A percentile compares a stretch with the other conserved stretches of the same genome.
Conservation (phyloP, 2,329 filamentous ascomycete species). For the Tolypocladium guangdongense region DNA sequence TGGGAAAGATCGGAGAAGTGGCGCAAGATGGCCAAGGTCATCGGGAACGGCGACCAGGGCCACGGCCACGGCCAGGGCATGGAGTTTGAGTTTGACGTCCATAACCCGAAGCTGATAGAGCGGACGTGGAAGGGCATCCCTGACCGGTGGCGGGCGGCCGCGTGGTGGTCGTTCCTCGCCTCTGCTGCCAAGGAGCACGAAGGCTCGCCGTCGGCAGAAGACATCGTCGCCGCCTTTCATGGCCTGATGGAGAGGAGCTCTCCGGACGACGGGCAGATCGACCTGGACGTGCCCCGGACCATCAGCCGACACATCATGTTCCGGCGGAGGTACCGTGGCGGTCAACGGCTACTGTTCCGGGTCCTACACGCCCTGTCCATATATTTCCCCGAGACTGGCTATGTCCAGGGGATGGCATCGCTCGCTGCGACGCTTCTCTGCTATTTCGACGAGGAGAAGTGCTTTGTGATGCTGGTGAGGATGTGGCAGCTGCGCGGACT, state of each 20-base stretch:
- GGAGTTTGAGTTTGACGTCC: slow-evolving; percentile 69
- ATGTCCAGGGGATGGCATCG: slow-evolving; percentile 96
- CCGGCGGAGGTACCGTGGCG: slow-evolving; percentile 77
- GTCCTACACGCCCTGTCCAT: slow-evolving; percentile 86
- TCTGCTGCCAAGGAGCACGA: slow-evolving; percentile 59
- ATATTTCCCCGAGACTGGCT: slow-evolving; percentile 83
- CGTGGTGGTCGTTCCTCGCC: slow-evolving; percentile 88
- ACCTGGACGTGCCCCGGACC: slow-evolving; percentile 89
- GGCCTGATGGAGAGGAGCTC: slow-evolving; percentile 63
- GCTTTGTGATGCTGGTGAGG: slow-evolving; percentile 93
- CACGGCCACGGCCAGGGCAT: slow-evolving; percentile 47
- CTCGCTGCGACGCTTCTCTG: slow-evolving; percentile 85
- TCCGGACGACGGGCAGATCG: slow-evolving; percentile 91
- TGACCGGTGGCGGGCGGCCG: slow-evolving; percentile 84
- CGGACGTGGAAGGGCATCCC: slow-evolving; percentile 98
- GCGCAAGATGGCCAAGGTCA: slow-evolving; percentile 53
- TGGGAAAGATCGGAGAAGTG: slow-evolving; percentile 54
- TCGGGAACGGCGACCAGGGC: slow-evolving; percentile 35
- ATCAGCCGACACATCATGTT: slow-evolving; percentile 98
- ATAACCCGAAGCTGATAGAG: slow-evolving; percentile 74
- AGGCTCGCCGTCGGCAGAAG: slow-evolving; percentile 52
- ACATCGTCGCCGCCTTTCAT: slow-evolving; percentile 62
- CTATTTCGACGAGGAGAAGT: slow-evolving; percentile 91
- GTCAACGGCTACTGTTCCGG: slow-evolving; percentile 82
- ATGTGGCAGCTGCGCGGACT: slow-evolving; percentile 85